Conservation (phyloP, 805 yeast genomes). For the Saccharomycopsis oosterbeekiorum region DNA sequence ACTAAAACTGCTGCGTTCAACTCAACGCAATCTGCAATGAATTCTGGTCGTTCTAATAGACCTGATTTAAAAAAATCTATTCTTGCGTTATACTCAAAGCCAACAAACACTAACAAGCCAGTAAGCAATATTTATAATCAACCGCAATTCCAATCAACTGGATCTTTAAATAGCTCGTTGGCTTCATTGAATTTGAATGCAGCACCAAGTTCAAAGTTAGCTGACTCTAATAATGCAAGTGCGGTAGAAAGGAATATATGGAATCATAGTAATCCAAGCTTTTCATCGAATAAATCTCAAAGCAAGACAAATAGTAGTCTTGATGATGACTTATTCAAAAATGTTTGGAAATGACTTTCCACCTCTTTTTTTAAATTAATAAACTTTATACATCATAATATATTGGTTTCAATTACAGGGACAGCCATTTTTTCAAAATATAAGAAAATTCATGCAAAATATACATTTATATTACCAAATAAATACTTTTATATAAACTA, state of each 20-base stretch:
- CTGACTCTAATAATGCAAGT: neutral
- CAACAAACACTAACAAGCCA: conserved; percentile 24
- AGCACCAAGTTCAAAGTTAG: neutral
- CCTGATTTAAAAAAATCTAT: conserved; percentile 91
- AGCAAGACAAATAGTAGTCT: conserved; percentile 23
- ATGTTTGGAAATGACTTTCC: conserved; percentile 40
- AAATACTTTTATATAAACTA: neutral
- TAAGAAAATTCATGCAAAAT: neutral
- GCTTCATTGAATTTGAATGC: conserved; percentile 12
- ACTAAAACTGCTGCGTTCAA: conserved; percentile 4
- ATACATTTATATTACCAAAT: neutral
- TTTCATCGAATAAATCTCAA: neutral
- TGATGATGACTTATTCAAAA: conserved; percentile 60
- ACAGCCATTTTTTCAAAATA: too few relatives aligned
- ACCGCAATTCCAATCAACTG: neutral
- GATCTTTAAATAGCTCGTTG: conserved; percentile 9
- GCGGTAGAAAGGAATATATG: neutral
- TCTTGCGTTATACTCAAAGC: conserved; percentile 74
- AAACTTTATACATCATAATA: neutral
- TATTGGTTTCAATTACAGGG: neutral
- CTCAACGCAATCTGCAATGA: conserved; percentile 16
- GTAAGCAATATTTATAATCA: neutral
- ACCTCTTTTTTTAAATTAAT: neutral
- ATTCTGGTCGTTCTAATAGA: conserved; percentile 28
- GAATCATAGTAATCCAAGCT: neutral